Evolutionary conservation across 805 yeast species (phyloP).

Genomic region (Sungouiella thailandica): DNA sequence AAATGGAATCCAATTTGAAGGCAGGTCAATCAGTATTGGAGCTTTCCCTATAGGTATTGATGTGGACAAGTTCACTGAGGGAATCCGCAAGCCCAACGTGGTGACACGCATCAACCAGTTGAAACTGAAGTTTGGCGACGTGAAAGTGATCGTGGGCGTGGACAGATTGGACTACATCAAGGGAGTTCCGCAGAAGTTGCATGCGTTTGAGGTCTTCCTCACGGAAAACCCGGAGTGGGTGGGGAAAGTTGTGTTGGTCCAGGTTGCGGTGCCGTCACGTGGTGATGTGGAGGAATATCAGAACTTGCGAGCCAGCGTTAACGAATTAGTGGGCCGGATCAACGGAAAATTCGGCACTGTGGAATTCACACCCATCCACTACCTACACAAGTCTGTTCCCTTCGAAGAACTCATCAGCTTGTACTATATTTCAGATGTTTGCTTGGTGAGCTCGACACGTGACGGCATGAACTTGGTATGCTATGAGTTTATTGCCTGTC

Average conservation of each 20-base stretch:
- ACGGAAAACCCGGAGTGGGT: slow-evolving; percentile 97
- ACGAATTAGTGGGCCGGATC: slow-evolving; percentile 93
- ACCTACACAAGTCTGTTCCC: slow-evolving; percentile 86
- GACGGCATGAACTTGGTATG: slow-evolving; percentile 98
- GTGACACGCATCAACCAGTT: slow-evolving; percentile 60
- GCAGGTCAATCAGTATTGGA: slow-evolving; percentile 78
- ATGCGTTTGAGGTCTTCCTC: slow-evolving; percentile 90
- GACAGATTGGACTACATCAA: slow-evolving; percentile 95
- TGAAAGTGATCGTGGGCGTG: slow-evolving; percentile 91
- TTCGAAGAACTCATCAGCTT: slow-evolving; percentile 89
- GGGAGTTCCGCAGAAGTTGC: slow-evolving; percentile 96
- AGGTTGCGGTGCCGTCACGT: slow-evolving; percentile 95
- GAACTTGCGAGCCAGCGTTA: slow-evolving; percentile 85
- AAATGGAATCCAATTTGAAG: slow-evolving; percentile 77
- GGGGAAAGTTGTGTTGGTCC: slow-evolving; percentile 92
- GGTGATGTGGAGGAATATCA: slow-evolving; percentile 99
- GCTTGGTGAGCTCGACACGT: slow-evolving; percentile 89
- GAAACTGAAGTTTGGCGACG: slow-evolving; percentile 60
- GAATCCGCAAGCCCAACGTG: slow-evolving; percentile 61
- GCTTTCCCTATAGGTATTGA: slow-evolving; percentile 99
- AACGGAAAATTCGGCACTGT: slow-evolving; percentile 96
- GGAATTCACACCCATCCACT: slow-evolving; percentile 96
- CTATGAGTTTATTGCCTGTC: slow-evolving; percentile 96
- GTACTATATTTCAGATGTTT: slow-evolving; percentile 81
- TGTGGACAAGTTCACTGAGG: slow-evolving; percentile 83